phyloP scores from a whole-genome alignment of 2,329 filamentous ascomycete species.

The Colletotrichum shisoi region DNA sequence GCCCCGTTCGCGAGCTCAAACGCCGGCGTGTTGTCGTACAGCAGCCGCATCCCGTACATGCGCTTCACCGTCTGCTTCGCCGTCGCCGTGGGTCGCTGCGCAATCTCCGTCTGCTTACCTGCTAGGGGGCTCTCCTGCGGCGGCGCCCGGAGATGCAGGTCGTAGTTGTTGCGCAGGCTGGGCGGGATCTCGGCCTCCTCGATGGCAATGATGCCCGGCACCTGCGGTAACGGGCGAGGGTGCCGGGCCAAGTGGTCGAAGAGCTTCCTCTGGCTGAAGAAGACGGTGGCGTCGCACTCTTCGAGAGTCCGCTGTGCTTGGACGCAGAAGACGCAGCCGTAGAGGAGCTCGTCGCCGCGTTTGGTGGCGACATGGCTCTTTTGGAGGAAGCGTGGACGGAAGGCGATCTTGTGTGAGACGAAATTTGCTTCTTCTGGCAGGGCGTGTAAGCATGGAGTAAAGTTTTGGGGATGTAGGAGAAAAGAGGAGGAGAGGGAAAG shows the following conservation, averaged over 20 bases:
- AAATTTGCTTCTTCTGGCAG: conserved; percentile 59
- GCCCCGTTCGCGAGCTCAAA: conserved; percentile 60
- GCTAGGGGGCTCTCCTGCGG: conserved; percentile 53
- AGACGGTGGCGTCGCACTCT: conserved; percentile 65
- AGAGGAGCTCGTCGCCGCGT: conserved; percentile 61
- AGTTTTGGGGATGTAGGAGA: not conserved
- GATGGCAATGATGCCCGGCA: conserved; percentile 59
- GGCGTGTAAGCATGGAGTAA: conserved; percentile 2
- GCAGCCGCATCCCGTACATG: conserved; percentile 56
- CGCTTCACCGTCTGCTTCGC: conserved; percentile 58
- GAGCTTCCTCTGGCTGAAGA: conserved; percentile 61
- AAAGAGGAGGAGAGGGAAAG: no score
- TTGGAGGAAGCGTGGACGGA: conserved; percentile 63
- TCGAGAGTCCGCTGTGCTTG: conserved; percentile 59
- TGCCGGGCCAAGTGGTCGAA: conserved; percentile 64
- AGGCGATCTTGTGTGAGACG: conserved; percentile 56
- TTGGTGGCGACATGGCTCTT: conserved; percentile 63
- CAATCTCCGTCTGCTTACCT: conserved; percentile 53
- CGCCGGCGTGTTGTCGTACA: conserved; percentile 56
- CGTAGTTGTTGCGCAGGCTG: conserved; percentile 58
- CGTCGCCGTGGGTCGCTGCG: conserved; percentile 54
- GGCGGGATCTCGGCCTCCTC: conserved; percentile 54
- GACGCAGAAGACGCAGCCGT: conserved; percentile 64
- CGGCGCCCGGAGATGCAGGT: conserved; percentile 58
- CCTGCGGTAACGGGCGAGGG: conserved; percentile 59